A percentile compares a stretch with the other conserved stretches of the same genome.
Evolutionary conservation across 2,329 filamentous ascomycete genomes (phyloP).

Genomic region (Ophiostoma ips): DNA sequence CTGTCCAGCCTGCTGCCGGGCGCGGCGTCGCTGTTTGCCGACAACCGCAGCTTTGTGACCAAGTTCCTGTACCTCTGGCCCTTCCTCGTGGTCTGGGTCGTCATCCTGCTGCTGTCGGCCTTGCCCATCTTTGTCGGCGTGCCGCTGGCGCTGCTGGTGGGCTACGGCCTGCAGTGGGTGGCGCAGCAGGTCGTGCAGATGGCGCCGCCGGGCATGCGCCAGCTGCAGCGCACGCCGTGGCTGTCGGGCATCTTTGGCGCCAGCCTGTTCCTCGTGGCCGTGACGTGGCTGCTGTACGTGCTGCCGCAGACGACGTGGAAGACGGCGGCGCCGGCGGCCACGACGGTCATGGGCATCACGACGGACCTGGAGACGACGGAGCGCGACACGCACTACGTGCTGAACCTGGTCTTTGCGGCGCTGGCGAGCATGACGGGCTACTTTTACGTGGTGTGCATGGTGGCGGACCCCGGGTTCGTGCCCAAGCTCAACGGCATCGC

Average conservation of each 20-base stretch:
- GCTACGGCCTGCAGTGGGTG: slow-evolving; percentile 61
- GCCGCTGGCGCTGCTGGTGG: slow-evolving; percentile 52
- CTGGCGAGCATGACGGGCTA: slow-evolving; percentile 57
- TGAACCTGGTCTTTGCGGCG: slow-evolving; percentile 61
- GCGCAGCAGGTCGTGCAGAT: slow-evolving; percentile 67
- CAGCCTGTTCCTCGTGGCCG: slow-evolving; percentile 65
- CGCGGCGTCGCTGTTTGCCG: slow-evolving; percentile 53
- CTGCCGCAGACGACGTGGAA: slow-evolving; percentile 34
- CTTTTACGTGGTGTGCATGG: slow-evolving; percentile 80
- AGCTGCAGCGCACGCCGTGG: slow-evolving; percentile 86
- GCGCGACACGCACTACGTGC: slow-evolving; percentile 42
- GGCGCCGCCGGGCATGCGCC: slow-evolving; percentile 76
- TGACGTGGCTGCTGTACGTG: slow-evolving; percentile 62
- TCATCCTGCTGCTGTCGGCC: slow-evolving; percentile 58
- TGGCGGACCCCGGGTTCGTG: slow-evolving; percentile 80
- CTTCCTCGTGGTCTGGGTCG: slow-evolving; percentile 58
- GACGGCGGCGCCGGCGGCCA: not conserved
- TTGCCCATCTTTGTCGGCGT: slow-evolving; percentile 62
- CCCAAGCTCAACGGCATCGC: slow-evolving; percentile 81
- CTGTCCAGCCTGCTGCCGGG: slow-evolving; percentile 46
- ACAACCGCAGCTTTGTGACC: slow-evolving; percentile 62
- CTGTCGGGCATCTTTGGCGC: slow-evolving; percentile 85
- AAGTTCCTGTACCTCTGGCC: slow-evolving; percentile 88
- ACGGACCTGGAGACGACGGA: not conserved
- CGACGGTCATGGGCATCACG: not conserved